Evolutionary conservation across 2,329 filamentous ascomycete genomes (phyloP), one percentile per base, ranked within the genome.

Genomic region (Paracorniculantispora psalliotae): DNA sequence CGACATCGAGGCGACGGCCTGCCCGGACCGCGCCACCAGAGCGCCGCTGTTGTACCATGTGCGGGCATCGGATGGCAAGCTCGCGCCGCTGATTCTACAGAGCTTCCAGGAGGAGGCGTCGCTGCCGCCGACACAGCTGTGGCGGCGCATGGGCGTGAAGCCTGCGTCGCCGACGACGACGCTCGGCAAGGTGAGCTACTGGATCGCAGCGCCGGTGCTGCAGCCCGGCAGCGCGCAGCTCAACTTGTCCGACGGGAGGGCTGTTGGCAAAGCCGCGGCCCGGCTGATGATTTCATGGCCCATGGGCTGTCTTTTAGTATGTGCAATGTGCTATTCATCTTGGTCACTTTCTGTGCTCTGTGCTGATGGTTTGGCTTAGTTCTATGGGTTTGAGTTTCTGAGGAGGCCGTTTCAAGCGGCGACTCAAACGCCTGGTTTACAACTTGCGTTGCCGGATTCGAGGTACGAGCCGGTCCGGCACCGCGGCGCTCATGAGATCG

Each of bases 341-440:
- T 30, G 7, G 13, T 33, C 4, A 15, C 23, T 10, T 5, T 9
- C 17, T 19, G 13, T 21, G 4, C 17, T 21, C n/a, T n/a, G n/a
- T n/a, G n/a, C n/a, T n/a, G n/a, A n/a, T n/a, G n/a, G n/a, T 19
- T 19, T 41, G 37, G 19, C 10, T 26, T 46, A 56, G 52, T 47
- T 56, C 35, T 37, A 56, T 21, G 52, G 52, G 19, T 26, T 56
- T 4, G 52, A 56, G 35, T 47, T 56, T n/a, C 25, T 47, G 30
- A 56, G 41, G 41, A 1, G 17, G 12, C 19, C 52, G 6, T 35
- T 46, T 37, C 28, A 47, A 4, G 8, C n/a, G 12, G 26, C 23
- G 2, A 8, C 25, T 2, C 9, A n/a, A 12, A 46, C 25, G n/a
- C 15, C 19, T 2, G 41, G 26, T 15, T 15, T n/a, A 5, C 26